phyloP scores from a whole-genome alignment of 768 basidiomycete species.

The Dacryopinax spathularia region DNA sequence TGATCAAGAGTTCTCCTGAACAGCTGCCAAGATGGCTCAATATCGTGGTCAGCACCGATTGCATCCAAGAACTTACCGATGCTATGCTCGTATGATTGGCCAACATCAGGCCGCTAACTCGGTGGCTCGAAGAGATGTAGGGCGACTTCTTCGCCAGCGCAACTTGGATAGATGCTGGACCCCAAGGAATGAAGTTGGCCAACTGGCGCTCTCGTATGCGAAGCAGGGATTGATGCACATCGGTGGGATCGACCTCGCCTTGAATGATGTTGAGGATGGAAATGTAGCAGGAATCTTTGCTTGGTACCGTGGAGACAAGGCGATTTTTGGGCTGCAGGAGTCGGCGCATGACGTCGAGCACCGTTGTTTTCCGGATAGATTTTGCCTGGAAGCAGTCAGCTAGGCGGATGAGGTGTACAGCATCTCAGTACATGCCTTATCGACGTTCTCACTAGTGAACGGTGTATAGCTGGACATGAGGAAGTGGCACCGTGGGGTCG shows the following conservation, averaged over 20 bases:
- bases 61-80: slow-evolving; percentile 41
- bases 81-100: slow-evolving; percentile 99
- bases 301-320: slow-evolving; percentile 89
- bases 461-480: slow-evolving; percentile 98
- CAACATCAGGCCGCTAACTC: slow-evolving; percentile 95
- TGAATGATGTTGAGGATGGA: slow-evolving; percentile 97
- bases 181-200: slow-evolving; percentile 98
- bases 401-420: not conserved
- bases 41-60: slow-evolving; percentile 6
- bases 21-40: slow-evolving; percentile 35
- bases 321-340: slow-evolving; percentile 96
- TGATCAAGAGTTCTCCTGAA: slow-evolving; percentile 95
- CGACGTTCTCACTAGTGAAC: slow-evolving; percentile 91
- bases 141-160: slow-evolving; percentile 84
- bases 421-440: slow-evolving; percentile 46
- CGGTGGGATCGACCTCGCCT: slow-evolving; percentile 95
- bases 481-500: slow-evolving; percentile 94
- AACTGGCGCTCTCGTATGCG: slow-evolving; percentile 93
- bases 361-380: slow-evolving; percentile 88
- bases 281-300: slow-evolving; percentile 89
- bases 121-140: slow-evolving; percentile 74
- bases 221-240: slow-evolving; percentile 93
- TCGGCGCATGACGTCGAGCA: slow-evolving; percentile 96
- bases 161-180: slow-evolving; percentile 95
- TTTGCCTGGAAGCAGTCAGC: slow-evolving; percentile 52